A percentile compares a stretch with the other conserved stretches of the same genome.
Conservation (phyloP, 2,329 filamentous ascomycete species). For the Trichoderma endophyticum region DNA sequence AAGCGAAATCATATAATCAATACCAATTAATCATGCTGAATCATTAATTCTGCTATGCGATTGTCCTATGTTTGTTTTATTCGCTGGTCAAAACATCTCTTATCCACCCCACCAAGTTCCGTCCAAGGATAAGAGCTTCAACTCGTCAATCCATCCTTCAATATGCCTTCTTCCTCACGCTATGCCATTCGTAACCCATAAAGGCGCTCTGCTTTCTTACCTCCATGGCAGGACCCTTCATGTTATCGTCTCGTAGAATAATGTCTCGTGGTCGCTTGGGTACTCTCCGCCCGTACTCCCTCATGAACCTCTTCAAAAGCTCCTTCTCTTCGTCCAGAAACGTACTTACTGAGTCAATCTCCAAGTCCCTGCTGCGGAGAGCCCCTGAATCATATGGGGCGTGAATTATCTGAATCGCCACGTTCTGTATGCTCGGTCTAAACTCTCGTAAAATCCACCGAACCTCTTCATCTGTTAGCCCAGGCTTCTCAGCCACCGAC, state of each 20-base stretch:
- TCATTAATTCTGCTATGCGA: not conserved
- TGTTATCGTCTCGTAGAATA: constrained; percentile 68
- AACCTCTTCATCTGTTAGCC: constrained; percentile 32
- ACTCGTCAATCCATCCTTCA: constrained; percentile 14
- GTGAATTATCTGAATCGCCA: constrained; percentile 45
- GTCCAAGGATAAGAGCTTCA: not conserved
- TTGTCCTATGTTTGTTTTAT: not conserved
- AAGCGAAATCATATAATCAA: not conserved
- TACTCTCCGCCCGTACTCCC: constrained; percentile 58
- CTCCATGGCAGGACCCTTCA: constrained; percentile 67
- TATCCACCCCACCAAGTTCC: not conserved
- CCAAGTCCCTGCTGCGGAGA: constrained; percentile 48
- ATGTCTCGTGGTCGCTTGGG: constrained; percentile 81
- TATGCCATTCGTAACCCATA: constrained; percentile 81
- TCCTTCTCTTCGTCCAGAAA: constrained; percentile 38
- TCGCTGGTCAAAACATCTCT: not conserved
- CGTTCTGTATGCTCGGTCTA: constrained; percentile 39
- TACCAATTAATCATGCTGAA: constrained; percentile 1
- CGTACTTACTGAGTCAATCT: constrained; percentile 41
- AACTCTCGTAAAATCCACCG: constrained; percentile 37
- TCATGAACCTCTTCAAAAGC: constrained; percentile 49
- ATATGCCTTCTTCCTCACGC: constrained; percentile 39
- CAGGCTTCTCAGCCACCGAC: constrained; percentile 38
- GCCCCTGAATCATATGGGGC: constrained; percentile 47
- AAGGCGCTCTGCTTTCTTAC: constrained; percentile 81